phyloP scores from a whole-genome alignment of 1,284 basidiomycete genomes.

The Agaricales sp. region DNA sequence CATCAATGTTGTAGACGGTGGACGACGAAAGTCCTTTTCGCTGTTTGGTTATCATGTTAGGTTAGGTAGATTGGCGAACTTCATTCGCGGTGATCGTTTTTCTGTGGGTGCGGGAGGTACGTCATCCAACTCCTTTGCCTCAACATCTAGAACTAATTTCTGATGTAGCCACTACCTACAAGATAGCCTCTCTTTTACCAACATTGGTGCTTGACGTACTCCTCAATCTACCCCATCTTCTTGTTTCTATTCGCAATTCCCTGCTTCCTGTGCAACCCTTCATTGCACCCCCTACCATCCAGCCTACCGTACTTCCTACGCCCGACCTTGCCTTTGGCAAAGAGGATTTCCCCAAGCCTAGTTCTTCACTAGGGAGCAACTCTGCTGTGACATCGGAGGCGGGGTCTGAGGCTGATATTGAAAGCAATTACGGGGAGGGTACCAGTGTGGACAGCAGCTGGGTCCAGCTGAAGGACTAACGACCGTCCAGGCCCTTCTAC shows the following conservation, averaged over 20 bases:
- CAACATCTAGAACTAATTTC: too few species aligned
- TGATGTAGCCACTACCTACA: slow-evolving; percentile 45
- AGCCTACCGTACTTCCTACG: slow-evolving; percentile 10
- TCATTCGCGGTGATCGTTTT: slow-evolving; percentile 53
- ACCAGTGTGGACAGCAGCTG: slow-evolving; percentile 48
- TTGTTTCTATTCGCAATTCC: slow-evolving; percentile 51
- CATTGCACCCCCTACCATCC: slow-evolving; percentile 16
- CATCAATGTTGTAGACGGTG: slow-evolving; percentile 45
- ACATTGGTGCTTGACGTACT: slow-evolving; percentile 51
- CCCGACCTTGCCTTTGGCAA: neutral
- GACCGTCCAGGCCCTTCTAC: too few species aligned
- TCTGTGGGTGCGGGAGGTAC: slow-evolving; percentile 67
- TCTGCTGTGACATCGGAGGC: slow-evolving; percentile 20
- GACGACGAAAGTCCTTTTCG: slow-evolving; percentile 26
- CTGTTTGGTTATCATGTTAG: slow-evolving; percentile 33
- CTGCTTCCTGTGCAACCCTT: slow-evolving; percentile 41
- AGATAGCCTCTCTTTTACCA: slow-evolving; percentile 59
- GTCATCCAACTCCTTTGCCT: too few species aligned
- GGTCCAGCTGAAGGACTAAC: slow-evolving; percentile 41
- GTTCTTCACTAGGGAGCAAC: slow-evolving; percentile 6
- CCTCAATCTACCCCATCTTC: slow-evolving; percentile 52
- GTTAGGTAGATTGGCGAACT: slow-evolving; percentile 34
- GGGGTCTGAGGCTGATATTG: slow-evolving; percentile 55
- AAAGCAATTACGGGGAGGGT: slow-evolving; percentile 45
- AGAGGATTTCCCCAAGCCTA: slow-evolving; percentile 1